Conservation (phyloP, 2,329 filamentous ascomycete genomes). For the Pyricularia sp. region DNA sequence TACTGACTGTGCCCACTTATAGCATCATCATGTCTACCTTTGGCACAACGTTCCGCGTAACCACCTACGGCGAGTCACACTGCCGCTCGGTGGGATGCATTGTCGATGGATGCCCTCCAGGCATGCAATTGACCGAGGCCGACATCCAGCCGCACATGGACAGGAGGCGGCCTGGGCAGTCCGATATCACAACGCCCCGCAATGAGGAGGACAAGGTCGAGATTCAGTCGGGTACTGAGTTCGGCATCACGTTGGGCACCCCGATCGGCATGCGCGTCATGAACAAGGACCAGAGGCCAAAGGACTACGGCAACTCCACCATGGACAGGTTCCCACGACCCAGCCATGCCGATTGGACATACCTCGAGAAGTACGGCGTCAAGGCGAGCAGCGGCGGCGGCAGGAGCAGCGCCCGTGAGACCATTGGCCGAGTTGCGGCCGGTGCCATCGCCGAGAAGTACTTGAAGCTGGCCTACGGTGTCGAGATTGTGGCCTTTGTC, state of each 20-base stretch:
- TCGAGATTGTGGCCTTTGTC: slow-evolving; percentile 87
- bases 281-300: slow-evolving; percentile 86
- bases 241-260: slow-evolving; percentile 78
- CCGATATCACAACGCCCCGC: slow-evolving; percentile 77
- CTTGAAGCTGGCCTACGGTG: slow-evolving; percentile 62
- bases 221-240: slow-evolving; percentile 88
- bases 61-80: slow-evolving; percentile 55
- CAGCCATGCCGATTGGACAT: slow-evolving; percentile 92
- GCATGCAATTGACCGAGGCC: slow-evolving; percentile 68
- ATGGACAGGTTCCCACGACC: slow-evolving; percentile 89
- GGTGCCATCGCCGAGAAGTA: slow-evolving; percentile 92
- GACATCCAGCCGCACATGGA: slow-evolving; percentile 95
- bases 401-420: slow-evolving; percentile 84
- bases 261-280: slow-evolving; percentile 78
- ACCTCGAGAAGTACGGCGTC: slow-evolving; percentile 91
- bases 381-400: slow-evolving; percentile 86
- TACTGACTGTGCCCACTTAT: not conserved
- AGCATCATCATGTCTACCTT: slow-evolving; percentile 65
- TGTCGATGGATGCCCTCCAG: slow-evolving; percentile 82
- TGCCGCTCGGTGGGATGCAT: slow-evolving; percentile 90
- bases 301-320: slow-evolving; percentile 80
- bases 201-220: slow-evolving; percentile 85
- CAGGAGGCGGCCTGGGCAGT: slow-evolving; percentile 78
- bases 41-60: slow-evolving; percentile 68
- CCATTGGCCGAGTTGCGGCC: slow-evolving; percentile 82